phyloP scores from a whole-genome alignment of 768 basidiomycete genomes.

The Termitomyces heimii region DNA sequence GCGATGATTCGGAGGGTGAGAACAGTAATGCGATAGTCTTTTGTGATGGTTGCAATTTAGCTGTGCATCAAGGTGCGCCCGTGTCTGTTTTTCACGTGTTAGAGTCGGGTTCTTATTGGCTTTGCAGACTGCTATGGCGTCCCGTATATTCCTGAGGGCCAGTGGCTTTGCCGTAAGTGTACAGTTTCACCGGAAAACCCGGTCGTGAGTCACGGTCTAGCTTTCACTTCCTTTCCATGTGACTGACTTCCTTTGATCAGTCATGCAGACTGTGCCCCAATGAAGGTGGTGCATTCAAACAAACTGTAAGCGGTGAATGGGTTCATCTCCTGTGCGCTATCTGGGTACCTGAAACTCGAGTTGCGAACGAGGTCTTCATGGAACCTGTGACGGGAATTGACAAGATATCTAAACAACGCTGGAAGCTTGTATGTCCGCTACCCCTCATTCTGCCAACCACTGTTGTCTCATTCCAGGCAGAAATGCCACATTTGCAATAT shows the following conservation, averaged over 20 bases:
- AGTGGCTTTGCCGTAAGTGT: conserved; percentile 98
- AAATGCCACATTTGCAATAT: conserved; percentile 43
- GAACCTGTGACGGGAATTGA: conserved; percentile 93
- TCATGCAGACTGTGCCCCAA: conserved; percentile 94
- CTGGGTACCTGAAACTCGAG: conserved; percentile 92
- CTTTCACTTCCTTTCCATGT: neutral
- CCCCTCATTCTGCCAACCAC: neutral
- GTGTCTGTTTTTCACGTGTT: neutral
- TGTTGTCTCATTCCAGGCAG: conserved; percentile 20
- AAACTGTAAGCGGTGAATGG: conserved; percentile 90
- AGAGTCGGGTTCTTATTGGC: neutral
- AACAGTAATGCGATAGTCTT: conserved; percentile 99
- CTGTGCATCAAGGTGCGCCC: conserved; percentile 92
- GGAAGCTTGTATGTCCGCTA: conserved; percentile 74
- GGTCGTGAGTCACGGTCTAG: conserved; percentile 55
- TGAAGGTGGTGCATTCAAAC: conserved; percentile 98
- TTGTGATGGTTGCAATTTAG: conserved; percentile 97
- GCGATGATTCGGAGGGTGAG: conserved; percentile 98
- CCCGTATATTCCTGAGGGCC: conserved; percentile 98
- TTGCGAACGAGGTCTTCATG: conserved; percentile 96
- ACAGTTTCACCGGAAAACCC: conserved; percentile 96
- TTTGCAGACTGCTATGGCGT: conserved; percentile 92
- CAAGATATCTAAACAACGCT: conserved; percentile 80
- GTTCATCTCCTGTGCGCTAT: conserved; percentile 95
- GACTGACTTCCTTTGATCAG: conserved; percentile 29